Base-by-base conservation (phyloP, 805 yeast species). In the Candida ficus region DNA sequence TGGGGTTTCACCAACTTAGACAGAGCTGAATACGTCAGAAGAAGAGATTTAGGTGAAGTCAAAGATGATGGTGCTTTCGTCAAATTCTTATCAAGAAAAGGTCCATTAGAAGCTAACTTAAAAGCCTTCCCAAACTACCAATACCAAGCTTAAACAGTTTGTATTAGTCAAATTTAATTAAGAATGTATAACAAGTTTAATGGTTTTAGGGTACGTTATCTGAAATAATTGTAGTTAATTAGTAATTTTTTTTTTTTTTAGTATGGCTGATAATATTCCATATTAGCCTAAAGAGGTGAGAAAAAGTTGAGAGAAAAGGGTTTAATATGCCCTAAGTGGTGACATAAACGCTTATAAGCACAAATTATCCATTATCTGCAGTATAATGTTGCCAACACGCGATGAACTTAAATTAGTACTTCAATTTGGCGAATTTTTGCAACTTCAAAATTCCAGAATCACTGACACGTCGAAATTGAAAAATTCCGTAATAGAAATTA, bases 1-100 rank as follows among this genome's bases (percentile, higher is more conserved):
- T 93, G 99, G 99, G 99, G 99, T 78, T 93, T 93, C 97, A 93
- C 99, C 74, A 86, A 85, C 73, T 84, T 93, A 68, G 80, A 91
- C 95, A 87, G 99, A 78, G 95, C 77, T 47, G 97, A 93, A 66
- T 93, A 91, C 84, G 80, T 76, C 65, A 87, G 83, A 77, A 89
- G 93, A 79, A 84, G 85, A 72, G 85, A 88, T 34, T 45, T 54
- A 68, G 96, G 96, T 78, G 96, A 91, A 79, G 95, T 93, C 68
- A 87, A 87, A 78, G 97, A 91, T 64, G 99, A 93, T 66, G 99
- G 99, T 85, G 95, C 99, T 71, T 93, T 83, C 77, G 98, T 93
- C 66, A 93, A 93, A 83, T 93, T 93, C 88, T 80, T 93, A 75
- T 76, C 93, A 70, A 86, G 75, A 77, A 89, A 87, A 82, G 99